These are phyloP conservation scores for Wickerhamomyces subpelliculosus DNA, from an alignment of 805 yeast genomes.

Conservation along the genomic window DNA sequence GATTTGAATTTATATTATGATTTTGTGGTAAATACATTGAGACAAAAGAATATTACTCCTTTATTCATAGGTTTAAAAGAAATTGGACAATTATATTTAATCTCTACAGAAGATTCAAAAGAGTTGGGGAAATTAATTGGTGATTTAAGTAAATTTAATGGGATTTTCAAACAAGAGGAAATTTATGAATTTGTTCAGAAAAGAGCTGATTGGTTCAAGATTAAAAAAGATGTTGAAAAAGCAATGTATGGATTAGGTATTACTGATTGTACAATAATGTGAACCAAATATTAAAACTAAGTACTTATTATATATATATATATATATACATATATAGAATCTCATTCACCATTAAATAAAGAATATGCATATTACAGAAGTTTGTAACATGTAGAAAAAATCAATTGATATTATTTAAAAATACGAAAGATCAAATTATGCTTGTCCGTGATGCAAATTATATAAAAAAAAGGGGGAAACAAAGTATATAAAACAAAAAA, in stretches of 20 bases:
- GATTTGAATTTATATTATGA: conserved; percentile 77
- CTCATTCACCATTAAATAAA: too few relatives aligned
- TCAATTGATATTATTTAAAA: too few relatives aligned
- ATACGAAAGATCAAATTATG: too few relatives aligned
- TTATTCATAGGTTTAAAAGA: conserved; percentile 75
- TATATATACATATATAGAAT: too few relatives aligned
- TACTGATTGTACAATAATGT: conserved; percentile 65
- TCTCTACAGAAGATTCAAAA: conserved; percentile 67
- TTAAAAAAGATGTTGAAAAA: conserved; percentile 78
- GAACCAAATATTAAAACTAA: too few relatives aligned
- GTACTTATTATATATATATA: too few relatives aligned
- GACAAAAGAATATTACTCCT: conserved; percentile 63
- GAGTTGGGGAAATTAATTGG: conserved; percentile 79
- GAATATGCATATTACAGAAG: too few relatives aligned
- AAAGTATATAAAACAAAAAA: too few relatives aligned
- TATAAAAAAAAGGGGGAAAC: too few relatives aligned
- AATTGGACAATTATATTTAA: conserved; percentile 77
- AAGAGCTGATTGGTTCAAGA: conserved; percentile 77
- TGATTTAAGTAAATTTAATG: conserved; percentile 80
- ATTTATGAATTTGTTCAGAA: conserved; percentile 88
- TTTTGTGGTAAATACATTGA: conserved; percentile 53
- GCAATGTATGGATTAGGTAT: conserved; percentile 90
- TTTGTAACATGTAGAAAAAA: too few relatives aligned
- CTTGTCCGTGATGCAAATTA: too few relatives aligned
- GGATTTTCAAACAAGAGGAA: conserved; percentile 87